A percentile compares a stretch with the other conserved stretches of the same genome.
These are phyloP conservation scores for Rubus parviflorus DNA, from an alignment of 306 rosid genomes.

Conservation along the genomic window DNA sequence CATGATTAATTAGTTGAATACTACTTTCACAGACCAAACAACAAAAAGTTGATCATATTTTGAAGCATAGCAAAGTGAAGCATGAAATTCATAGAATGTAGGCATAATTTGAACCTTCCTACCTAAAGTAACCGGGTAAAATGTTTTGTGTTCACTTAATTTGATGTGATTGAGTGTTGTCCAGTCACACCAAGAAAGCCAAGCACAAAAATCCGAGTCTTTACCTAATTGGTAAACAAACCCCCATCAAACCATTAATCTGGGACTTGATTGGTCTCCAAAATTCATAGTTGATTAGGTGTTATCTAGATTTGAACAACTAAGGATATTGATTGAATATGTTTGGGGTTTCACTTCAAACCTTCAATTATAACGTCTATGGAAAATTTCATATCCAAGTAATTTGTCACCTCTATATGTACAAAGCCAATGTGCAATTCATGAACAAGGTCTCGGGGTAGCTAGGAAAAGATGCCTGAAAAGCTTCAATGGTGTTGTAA, in stretches of 20 bases:
- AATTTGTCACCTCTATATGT: constrained; percentile 22
- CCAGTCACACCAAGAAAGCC: constrained; percentile 2
- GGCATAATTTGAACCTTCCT: neutral
- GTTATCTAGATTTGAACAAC: neutral
- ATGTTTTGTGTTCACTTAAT: constrained; percentile 5
- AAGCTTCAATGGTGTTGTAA: constrained; percentile 18
- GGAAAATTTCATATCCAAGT: neutral
- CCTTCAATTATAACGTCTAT: neutral
- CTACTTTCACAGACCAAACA: neutral
- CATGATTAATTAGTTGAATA: constrained; percentile 18
- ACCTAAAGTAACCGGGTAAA: constrained; percentile 9
- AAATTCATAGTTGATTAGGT: constrained; percentile 11
- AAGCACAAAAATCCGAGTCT: neutral
- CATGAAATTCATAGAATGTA: neutral
- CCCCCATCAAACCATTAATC: constrained; percentile 4
- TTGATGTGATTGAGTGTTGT: constrained; percentile 1
- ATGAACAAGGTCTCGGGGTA: constrained; percentile 21
- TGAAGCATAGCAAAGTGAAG: neutral
- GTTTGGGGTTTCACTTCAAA: neutral
- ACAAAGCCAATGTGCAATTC: constrained; percentile 38
- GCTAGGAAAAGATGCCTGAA: constrained; percentile 38
- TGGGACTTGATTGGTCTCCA: neutral
- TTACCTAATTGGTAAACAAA: constrained; percentile 12
- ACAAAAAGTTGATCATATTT: neutral
- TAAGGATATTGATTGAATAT: neutral